A percentile compares a stretch with the other conserved stretches of the same genome.
Conservation (phyloP, 352 stramenopile genomes). For the Saprolegnia diclina region DNA sequence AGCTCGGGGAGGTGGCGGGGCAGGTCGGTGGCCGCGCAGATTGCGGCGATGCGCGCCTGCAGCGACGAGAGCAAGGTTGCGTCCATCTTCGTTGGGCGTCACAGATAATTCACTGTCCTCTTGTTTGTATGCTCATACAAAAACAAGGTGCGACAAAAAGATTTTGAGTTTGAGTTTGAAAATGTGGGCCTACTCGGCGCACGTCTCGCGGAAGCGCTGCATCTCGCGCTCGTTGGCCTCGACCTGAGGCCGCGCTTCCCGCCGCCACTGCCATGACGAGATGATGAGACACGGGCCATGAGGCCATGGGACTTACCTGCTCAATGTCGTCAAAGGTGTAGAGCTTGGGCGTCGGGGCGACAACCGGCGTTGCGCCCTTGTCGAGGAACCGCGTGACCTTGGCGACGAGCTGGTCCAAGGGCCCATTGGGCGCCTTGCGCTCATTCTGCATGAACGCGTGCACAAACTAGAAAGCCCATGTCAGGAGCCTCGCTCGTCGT, state of each 20-base stretch:
- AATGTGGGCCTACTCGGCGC: neutral
- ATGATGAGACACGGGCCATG: neutral
- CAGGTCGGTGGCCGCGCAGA: neutral
- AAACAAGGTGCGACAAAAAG: neutral
- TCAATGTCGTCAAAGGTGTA: slow-evolving; percentile 16
- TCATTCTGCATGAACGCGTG: neutral
- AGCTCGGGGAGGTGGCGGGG: neutral
- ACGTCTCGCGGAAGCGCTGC: neutral
- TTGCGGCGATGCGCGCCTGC: neutral
- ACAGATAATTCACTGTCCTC: neutral
- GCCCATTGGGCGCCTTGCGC: neutral
- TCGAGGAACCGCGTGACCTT: slow-evolving; percentile 16
- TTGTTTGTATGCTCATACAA: slow-evolving; percentile 1
- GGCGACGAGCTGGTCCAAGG: slow-evolving; percentile 10
- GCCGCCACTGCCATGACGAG: slow-evolving; percentile 11
- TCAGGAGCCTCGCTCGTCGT: neutral
- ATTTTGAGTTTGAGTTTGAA: neutral
- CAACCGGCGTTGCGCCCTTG: neutral
- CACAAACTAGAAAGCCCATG: neutral
- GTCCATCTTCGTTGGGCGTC: slow-evolving; percentile 3
- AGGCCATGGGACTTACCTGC: slow-evolving; percentile 5
- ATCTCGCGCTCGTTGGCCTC: slow-evolving; percentile 3
- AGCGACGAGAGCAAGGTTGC: neutral
- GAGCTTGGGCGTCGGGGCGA: neutral
- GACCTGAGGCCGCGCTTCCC: slow-evolving; percentile 16